Base-by-base conservation (phyloP, 2,329 filamentous ascomycete species). In the Claviceps sp. region DNA sequence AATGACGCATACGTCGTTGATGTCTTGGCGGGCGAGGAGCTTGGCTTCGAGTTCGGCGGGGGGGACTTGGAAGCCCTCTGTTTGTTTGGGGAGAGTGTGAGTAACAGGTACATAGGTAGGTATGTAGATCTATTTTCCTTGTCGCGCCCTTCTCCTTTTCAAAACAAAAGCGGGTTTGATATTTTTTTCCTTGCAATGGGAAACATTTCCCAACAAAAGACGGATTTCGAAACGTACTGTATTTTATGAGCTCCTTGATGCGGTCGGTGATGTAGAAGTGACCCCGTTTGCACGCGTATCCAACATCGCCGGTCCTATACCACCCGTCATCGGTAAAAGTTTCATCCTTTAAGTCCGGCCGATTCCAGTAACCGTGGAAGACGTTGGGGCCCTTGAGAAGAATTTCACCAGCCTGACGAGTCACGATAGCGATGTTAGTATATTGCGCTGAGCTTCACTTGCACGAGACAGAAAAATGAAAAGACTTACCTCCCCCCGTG, bases 201-300 rank as follows among this genome's bases (percentile, higher is more conserved):
- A 11, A 3, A 4, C 2, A 4, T 29, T 3, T 29, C 26, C 26
- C 26, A 34, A 34, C 9, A 8, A 29, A 29, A 29, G 2, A 29
- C 4, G 29, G 2, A 11, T 34, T 11, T 34, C 9, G 9, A 34
- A 17, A 58, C 74, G 61, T 62, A 78, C 75, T 73, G 57, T 72
- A 74, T 57, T 74, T 74, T 61, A 75, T 72, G 51, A 75, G 82
- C 58, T 79, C 84, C 72, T 89, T 88, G 62, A 81, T 80, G 36
- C 89, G 83, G 63, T 96, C 90, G 1, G 90, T 95, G 63, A 95
- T 91, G 71, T 83, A 95, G 61, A 94, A 87, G 62, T 94, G 87
- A 34, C 86, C 86, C 48, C 86, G 75, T 45, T 76, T 71, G 62
- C 95, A 87, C 60, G 86, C 79, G 57, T 86, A 82, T 4, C 88